These are phyloP conservation scores for Cupressus sempervirens DNA, from an alignment of 75 land plant species.

Conservation along the genomic window DNA sequence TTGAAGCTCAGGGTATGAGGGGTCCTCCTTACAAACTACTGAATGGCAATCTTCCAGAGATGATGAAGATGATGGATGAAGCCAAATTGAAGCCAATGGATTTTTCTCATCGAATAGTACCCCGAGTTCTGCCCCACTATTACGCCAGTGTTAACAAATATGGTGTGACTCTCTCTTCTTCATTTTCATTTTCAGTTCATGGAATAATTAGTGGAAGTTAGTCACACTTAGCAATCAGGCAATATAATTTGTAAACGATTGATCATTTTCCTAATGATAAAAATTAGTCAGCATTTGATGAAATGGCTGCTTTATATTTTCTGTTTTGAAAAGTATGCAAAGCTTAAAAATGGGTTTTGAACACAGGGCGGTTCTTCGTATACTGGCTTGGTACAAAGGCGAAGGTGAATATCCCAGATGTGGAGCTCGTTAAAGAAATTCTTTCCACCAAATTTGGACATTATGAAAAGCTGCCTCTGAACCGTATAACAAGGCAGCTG, in stretches of 20 bases:
- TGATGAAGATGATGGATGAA: neutral
- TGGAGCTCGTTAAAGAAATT: constrained; percentile 37
- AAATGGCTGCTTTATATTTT: too few species aligned
- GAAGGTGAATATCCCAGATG: constrained; percentile 21
- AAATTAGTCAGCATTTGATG: too few species aligned
- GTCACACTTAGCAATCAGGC: too few species aligned
- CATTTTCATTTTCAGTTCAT: too few species aligned
- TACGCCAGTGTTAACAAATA: neutral
- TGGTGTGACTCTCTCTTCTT: neutral
- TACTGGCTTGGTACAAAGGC: constrained; percentile 17
- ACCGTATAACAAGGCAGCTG: neutral
- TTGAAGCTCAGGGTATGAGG: neutral
- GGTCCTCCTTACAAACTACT: constrained; percentile 14
- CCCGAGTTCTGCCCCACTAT: constrained; percentile 15
- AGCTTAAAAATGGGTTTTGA: neutral
- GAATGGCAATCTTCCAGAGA: constrained; percentile 3
- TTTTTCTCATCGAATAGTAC: constrained; percentile 8
- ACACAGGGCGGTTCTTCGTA: constrained; percentile 17
- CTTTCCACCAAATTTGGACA: constrained; percentile 30
- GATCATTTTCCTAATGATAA: too few species aligned
- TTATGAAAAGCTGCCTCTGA: constrained; percentile 9
- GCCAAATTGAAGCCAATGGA: neutral
- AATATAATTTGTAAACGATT: too few species aligned
- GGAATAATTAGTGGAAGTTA: too few species aligned
- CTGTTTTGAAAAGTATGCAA: too few species aligned